Conservation (phyloP, 495 filamentous ascomycete species). For the Aspergillus baeticus region DNA sequence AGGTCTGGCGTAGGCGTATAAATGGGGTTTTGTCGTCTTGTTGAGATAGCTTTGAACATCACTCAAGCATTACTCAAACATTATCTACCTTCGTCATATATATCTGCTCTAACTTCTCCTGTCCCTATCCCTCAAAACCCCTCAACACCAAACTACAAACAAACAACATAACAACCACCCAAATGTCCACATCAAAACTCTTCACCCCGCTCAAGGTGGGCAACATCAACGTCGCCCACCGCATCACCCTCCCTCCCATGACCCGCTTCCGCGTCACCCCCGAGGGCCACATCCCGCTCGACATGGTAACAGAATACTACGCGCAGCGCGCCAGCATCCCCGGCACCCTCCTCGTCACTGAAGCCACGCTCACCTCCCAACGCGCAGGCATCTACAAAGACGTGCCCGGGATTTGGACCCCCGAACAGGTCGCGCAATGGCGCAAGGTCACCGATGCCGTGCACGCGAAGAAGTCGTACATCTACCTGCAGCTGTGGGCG, state of each 20-base stretch:
- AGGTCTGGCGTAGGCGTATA: too few species aligned
- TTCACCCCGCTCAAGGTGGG: constrained; percentile 52
- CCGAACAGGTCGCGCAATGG: constrained; percentile 55
- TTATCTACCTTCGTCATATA: too few species aligned
- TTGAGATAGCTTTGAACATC: too few species aligned
- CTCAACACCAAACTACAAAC: background rate
- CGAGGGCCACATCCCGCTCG: constrained; percentile 33
- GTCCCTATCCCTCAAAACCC: background rate
- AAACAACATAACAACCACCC: background rate
- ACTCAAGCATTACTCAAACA: too few species aligned
- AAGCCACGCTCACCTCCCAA: constrained; percentile 63
- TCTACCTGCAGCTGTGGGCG: constrained; percentile 55
- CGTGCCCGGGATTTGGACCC: constrained; percentile 61
- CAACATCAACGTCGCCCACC: constrained; percentile 41
- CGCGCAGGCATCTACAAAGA: constrained; percentile 47
- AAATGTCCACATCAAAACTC: constrained; percentile 26
- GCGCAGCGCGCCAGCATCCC: constrained; percentile 47
- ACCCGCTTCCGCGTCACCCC: constrained; percentile 44
- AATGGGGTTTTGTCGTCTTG: too few species aligned
- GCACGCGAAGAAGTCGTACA: constrained; percentile 48
- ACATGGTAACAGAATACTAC: constrained; percentile 51
- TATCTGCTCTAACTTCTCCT: background rate
- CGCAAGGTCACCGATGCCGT: constrained; percentile 50
- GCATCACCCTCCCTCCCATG: constrained; percentile 50
- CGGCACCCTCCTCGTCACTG: constrained; percentile 52